Conservation (phyloP, 371 early-diverging fungal genomes). For the Mortierella sp. region DNA sequence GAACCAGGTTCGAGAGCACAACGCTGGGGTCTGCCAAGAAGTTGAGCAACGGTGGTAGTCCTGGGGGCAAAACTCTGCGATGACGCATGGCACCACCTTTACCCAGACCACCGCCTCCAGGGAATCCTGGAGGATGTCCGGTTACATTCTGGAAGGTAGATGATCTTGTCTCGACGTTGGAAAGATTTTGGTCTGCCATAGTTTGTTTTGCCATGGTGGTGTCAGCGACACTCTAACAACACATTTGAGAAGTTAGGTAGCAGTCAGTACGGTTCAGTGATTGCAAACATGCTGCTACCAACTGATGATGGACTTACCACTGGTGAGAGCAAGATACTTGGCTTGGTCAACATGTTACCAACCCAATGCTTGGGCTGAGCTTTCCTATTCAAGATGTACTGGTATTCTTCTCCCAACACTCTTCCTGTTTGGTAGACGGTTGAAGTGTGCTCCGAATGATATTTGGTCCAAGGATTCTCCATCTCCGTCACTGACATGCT, state of each 20-base stretch:
- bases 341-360: slow-evolving; percentile 62
- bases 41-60: slow-evolving; percentile 13
- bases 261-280: too few species aligned
- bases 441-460: slow-evolving; percentile 4
- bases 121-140: too few species aligned
- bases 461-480: slow-evolving; percentile 11
- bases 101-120: slow-evolving; percentile 13
- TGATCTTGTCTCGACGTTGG: neutral
- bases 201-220: slow-evolving; percentile 21
- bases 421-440: slow-evolving; percentile 43
- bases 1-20: slow-evolving; percentile 23
- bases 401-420: slow-evolving; percentile 64
- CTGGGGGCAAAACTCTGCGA: slow-evolving; percentile 18
- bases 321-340: slow-evolving; percentile 60
- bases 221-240: slow-evolving; percentile 22
- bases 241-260: neutral
- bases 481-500: neutral
- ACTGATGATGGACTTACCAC: slow-evolving; percentile 42
- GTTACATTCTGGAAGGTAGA: slow-evolving; percentile 4
- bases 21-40: slow-evolving; percentile 34
- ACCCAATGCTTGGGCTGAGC: slow-evolving; percentile 60
- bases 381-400: slow-evolving; percentile 64
- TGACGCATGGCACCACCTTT: slow-evolving; percentile 41
- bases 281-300: too few species aligned
- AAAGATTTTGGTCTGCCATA: slow-evolving; percentile 14